phyloP scores from a whole-genome alignment of 495 filamentous ascomycete species.

The Bacidia rubella region DNA sequence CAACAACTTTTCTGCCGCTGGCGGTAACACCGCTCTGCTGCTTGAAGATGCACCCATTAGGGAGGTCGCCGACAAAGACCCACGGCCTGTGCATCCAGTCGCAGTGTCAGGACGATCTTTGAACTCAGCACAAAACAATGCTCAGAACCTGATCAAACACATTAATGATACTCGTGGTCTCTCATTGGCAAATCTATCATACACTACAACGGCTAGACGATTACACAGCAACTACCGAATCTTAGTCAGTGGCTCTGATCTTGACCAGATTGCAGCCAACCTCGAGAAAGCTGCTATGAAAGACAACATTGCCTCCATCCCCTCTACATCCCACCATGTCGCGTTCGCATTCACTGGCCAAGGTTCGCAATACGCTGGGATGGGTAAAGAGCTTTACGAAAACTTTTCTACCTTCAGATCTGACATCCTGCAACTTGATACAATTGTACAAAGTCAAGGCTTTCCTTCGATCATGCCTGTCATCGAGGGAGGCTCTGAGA shows the following conservation, averaged over 20 bases:
- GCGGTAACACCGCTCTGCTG: constrained; percentile 44
- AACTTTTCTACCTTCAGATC: constrained; percentile 18
- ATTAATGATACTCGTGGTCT: constrained; percentile 35
- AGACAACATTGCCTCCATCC: constrained; percentile 8
- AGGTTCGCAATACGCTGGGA: constrained; percentile 41
- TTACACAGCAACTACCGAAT: constrained; percentile 64
- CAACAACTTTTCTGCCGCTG: constrained; percentile 59
- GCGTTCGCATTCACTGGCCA: constrained; percentile 60
- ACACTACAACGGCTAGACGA: constrained; percentile 70
- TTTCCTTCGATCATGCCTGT: constrained; percentile 56
- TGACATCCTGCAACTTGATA: constrained; percentile 43
- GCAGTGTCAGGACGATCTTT: constrained; percentile 41
- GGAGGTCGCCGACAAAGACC: constrained; percentile 23
- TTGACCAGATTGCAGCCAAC: constrained; percentile 7
- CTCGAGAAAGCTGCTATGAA: not conserved
- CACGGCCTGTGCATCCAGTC: constrained; percentile 37
- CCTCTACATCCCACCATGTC: constrained; percentile 11
- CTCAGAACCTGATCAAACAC: constrained; percentile 35
- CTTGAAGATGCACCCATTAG: constrained; percentile 37
- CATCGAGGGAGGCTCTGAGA: constrained; percentile 28
- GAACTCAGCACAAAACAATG: constrained; percentile 43
- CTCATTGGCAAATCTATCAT: constrained; percentile 45
- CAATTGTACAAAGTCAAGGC: constrained; percentile 44
- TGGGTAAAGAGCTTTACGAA: constrained; percentile 19
- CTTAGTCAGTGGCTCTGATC: constrained; percentile 36